These are phyloP conservation scores for Mycena albidolilacea DNA, from an alignment of 768 basidiomycete genomes.

Conservation along the genomic window DNA sequence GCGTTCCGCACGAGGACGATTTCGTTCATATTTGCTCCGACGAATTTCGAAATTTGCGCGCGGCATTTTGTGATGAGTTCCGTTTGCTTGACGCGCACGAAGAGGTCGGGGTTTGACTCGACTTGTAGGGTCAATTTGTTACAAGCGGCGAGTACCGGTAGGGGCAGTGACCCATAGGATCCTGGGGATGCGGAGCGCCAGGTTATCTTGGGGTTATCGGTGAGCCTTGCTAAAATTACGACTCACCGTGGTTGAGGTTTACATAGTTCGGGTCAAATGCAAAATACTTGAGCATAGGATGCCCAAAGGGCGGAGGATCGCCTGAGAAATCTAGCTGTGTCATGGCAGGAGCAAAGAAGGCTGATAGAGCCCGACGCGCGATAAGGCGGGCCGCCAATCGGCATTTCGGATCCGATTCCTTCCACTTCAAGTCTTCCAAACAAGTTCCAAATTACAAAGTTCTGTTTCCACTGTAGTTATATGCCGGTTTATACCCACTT, in stretches of 20 bases:
- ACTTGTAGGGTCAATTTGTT: constrained; percentile 56
- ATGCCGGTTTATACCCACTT: constrained; percentile 69
- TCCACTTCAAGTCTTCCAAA: no score
- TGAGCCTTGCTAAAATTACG: background rate
- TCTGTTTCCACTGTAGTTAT: background rate
- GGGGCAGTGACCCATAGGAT: constrained; percentile 71
- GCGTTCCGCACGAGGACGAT: constrained; percentile 75
- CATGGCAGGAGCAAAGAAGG: constrained; percentile 3
- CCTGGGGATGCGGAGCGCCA: constrained; percentile 56
- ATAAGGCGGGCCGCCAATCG: no score
- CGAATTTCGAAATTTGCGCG: constrained; percentile 55
- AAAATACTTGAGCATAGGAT: constrained; percentile 66
- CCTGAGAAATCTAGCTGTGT: constrained; percentile 20
- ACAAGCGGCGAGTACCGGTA: constrained; percentile 63
- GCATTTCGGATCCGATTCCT: no score
- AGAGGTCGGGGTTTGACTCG: constrained; percentile 72
- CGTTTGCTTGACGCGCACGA: constrained; percentile 57
- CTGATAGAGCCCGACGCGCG: background rate
- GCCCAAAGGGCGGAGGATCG: constrained; percentile 61
- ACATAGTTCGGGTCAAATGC: constrained; percentile 71
- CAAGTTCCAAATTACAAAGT: no score
- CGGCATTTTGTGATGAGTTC: constrained; percentile 52
- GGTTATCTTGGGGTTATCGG: constrained; percentile 13
- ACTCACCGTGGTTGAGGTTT: constrained; percentile 75
- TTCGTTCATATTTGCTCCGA: constrained; percentile 67